These are phyloP conservation scores for Echinochloa phyllopogon DNA, from an alignment of 176 grass and related monocot species.

Conservation along the genomic window DNA sequence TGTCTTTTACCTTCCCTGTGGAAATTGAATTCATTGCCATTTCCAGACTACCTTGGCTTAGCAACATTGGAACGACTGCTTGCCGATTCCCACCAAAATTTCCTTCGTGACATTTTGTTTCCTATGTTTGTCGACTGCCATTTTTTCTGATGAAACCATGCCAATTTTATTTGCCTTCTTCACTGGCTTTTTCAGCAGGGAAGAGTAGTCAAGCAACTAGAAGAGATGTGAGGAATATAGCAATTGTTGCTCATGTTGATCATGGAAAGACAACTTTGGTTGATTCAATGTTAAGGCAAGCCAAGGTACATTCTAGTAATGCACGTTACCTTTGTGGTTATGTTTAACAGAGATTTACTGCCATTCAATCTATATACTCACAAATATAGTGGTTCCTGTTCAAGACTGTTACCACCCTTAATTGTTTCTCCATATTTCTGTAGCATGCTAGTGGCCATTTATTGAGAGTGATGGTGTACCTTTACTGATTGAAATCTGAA, in stretches of 20 bases:
- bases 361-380: background rate
- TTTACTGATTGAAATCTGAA: background rate
- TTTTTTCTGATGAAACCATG: conserved; percentile 19
- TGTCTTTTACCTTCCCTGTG: conserved; percentile 6
- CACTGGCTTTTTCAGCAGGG: conserved; percentile 44
- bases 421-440: conserved; percentile 17
- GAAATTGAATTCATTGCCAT: conserved; percentile 13
- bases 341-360: conserved; percentile 10
- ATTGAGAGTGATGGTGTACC: background rate
- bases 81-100: background rate
- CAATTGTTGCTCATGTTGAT: conserved; percentile 98
- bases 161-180: conserved; percentile 26
- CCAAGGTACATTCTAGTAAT: conserved; percentile 68
- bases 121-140: background rate
- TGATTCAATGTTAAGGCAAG: conserved; percentile 94
- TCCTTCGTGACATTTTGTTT: conserved; percentile 8
- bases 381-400: conserved; percentile 15
- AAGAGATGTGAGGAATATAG: conserved; percentile 97
- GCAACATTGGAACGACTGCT: background rate
- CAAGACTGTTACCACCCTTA: conserved; percentile 14
- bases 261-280: conserved; percentile 98
- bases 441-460: background rate
- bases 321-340: background rate
- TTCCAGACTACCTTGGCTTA: background rate
- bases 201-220: conserved; percentile 69